Evolutionary conservation across 371 early-diverging fungal genomes (phyloP).

Genomic region (Polyrhizophydium stewartii): DNA sequence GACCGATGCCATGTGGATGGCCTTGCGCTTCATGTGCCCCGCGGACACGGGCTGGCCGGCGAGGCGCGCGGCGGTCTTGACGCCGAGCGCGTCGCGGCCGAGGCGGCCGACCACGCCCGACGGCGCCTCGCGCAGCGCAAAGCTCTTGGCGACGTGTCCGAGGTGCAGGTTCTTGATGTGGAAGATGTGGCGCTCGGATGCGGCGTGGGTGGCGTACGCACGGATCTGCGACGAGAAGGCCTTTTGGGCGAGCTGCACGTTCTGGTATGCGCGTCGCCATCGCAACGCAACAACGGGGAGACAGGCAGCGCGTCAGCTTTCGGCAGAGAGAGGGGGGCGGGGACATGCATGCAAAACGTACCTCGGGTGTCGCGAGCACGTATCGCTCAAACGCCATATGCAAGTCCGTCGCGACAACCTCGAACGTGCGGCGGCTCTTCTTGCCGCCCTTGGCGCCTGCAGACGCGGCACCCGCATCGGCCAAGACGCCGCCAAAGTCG

Average conservation of each 20-base stretch:
- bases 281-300: not conserved
- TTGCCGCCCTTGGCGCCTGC: not conserved
- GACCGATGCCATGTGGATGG: not conserved
- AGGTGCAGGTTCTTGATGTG: constrained; percentile 89
- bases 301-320: not conserved
- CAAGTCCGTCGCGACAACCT: constrained; percentile 43
- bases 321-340: not conserved
- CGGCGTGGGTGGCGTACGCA: constrained; percentile 89
- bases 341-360: constrained; percentile 6
- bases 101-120: not conserved
- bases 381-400: constrained; percentile 48
- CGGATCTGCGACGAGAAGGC: constrained; percentile 87
- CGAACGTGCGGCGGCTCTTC: constrained; percentile 16
- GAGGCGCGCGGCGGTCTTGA: not conserved
- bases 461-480: not conserved
- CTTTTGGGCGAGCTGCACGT: constrained; percentile 57
- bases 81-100: not conserved
- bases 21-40: not conserved
- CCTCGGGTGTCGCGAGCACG: constrained; percentile 20
- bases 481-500: no score
- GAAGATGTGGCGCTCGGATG: constrained; percentile 81
- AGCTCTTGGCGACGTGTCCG: constrained; percentile 95
- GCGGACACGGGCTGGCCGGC: not conserved
- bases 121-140: constrained; percentile 87
- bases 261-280: no score